A percentile compares a stretch with the other conserved stretches of the same genome.
These are phyloP conservation scores for Elongisporangium senticosum DNA, from an alignment of 352 stramenopile species.

Conservation along the genomic window DNA sequence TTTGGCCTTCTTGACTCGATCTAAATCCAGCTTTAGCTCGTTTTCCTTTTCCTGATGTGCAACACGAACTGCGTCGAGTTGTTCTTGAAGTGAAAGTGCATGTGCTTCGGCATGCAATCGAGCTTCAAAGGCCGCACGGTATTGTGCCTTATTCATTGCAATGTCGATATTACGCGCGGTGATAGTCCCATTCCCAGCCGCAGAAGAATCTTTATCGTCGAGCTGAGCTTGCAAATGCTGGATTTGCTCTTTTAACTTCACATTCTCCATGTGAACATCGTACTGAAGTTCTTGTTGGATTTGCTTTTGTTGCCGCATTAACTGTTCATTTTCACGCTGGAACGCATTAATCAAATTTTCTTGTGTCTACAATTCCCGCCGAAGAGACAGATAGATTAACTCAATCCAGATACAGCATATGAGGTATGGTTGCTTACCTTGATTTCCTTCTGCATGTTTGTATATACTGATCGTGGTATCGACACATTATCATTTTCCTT, in stretches of 20 bases:
- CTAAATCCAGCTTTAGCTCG: constrained; percentile 65
- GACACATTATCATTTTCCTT: neutral
- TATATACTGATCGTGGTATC: constrained; percentile 7
- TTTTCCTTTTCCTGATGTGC: constrained; percentile 49
- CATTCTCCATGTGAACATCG: constrained; percentile 73
- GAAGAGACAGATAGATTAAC: neutral
- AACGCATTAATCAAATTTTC: constrained; percentile 73
- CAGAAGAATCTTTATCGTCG: constrained; percentile 7
- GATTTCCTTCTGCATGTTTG: constrained; percentile 50
- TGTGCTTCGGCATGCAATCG: constrained; percentile 54
- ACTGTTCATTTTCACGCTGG: constrained; percentile 76
- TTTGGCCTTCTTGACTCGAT: constrained; percentile 79
- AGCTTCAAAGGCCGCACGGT: constrained; percentile 51
- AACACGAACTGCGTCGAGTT: constrained; percentile 29
- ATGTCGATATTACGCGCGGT: neutral
- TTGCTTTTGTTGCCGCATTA: constrained; percentile 75
- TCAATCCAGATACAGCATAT: constrained; percentile 1
- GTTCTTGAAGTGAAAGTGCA: constrained; percentile 47
- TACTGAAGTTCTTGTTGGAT: constrained; percentile 55
- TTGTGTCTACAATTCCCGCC: constrained; percentile 34
- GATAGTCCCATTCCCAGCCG: constrained; percentile 10
- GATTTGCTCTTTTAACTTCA: constrained; percentile 46
- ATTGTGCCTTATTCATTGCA: constrained; percentile 32
- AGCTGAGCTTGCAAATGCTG: constrained; percentile 31
- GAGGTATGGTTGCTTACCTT: constrained; percentile 15